Base-by-base conservation (phyloP, 2,329 filamentous ascomycete species). In the Neofusicoccum ribis region DNA sequence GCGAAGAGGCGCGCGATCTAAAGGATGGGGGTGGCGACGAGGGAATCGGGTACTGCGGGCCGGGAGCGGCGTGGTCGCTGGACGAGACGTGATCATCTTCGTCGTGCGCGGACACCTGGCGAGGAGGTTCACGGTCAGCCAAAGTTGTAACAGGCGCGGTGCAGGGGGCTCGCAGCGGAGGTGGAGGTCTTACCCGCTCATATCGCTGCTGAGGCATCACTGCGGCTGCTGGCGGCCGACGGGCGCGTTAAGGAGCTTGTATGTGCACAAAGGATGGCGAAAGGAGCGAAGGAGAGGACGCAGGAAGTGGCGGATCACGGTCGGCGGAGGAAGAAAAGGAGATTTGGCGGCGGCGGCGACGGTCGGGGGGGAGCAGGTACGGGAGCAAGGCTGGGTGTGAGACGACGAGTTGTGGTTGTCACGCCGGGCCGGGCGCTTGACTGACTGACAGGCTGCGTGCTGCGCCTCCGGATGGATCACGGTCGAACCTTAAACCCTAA, bases 1-100 rank as follows among this genome's bases (percentile, higher is more conserved):
- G 85, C 41, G 91, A 93, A 1, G 92, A 92, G 37, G 90, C 84
- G 74, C 91, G 88, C 52, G 93, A 97, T 76, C 89, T 92, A 79
- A 97, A 98, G 1, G 94, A 97, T 2, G 94, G 94, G 43, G 82
- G 82, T 69, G 82, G 82, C 67, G 82, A 84, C 68, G 76, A 75
- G 31, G 82, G 82, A 27, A 82, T 76, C 27, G 77, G 72, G 68
- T 77, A 74, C 56, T 74, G 73, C 60, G 69, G 67, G 17, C 71
- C 72, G 8, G 72, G 59, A 23, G 62, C 65, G 17, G 70, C 72
- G 27, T 70, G 66, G 47, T 65, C 68, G 70, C 69, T 72, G 49
- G 74, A 72, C 50, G 46, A 54, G 8, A 52, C 36, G 36, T 36
- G 36, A 46, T 65, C 63, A 43, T 80, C 75, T 54, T 81, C 80